Base-by-base conservation (phyloP, 768 basidiomycete genomes). In the Boletus bicolor region DNA sequence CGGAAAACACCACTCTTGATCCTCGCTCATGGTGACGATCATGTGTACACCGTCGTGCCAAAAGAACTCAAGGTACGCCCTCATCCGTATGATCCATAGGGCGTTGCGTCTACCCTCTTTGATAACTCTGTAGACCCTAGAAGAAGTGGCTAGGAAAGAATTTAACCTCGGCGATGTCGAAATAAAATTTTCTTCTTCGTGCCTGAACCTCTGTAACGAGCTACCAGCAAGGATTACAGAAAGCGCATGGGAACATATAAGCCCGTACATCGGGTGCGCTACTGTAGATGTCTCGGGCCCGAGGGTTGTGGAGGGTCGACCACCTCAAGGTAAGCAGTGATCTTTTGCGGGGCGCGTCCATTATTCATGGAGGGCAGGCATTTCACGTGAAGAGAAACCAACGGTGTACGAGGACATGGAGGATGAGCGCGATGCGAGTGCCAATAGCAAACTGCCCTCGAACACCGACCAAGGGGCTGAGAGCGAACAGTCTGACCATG, bases 191-290 rank as follows among this genome's bases (percentile, higher is more conserved):
- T 51, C 44, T 1, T 67, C 68, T 1, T 49, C 67, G 1, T 69
- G 69, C 21, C 37, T 49, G 30, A 69, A 61, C 19, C 46, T 67
- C 5, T 69, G 63, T 39, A 37, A 54, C 3, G 65, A 60, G 5
- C 28, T 39, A 2, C 59, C 63, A 1, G 69, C 67, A 3, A 47
- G 67, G 42, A 69, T 70, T 48, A 62, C 69, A 0, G 51, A 57
- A 17, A 19, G 14, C 4, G 55, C 55, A 26, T 69, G 68, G 68
- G 57, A 45, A 30, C 51, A 56, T 0, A 6, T 71, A 1, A 49
- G 53, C 14, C 44, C 57, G 5, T 58, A 48, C 48, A 67, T 71
- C 24, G 69, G 69, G 4, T 71, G 69, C 11, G 57, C 56, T 41
- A 61, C 55, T 4, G 61, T 69, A 43, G 46, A 56, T 35, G 41